phyloP scores from a whole-genome alignment of 2,329 filamentous ascomycete species.

The Cladosporium halotolerans region DNA sequence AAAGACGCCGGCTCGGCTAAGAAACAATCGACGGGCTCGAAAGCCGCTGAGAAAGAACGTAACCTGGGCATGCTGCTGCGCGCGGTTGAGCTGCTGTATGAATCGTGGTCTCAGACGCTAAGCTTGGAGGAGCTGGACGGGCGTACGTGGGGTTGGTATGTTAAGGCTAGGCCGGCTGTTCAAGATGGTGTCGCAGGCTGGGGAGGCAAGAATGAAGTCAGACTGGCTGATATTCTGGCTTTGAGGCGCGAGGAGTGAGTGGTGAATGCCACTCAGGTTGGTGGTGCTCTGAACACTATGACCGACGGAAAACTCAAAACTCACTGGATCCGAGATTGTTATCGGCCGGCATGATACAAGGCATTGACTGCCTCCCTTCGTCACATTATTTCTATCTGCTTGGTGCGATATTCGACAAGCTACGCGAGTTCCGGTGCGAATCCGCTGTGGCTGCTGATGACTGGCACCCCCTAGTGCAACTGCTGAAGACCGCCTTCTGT shows the following conservation, averaged over 20 bases:
- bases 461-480: too few relatives aligned
- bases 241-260: conserved; percentile 34
- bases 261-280: too few relatives aligned
- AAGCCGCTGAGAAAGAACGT: conserved; percentile 57
- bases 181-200: conserved; percentile 69
- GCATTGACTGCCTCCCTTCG: too few relatives aligned
- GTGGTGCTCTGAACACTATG: too few relatives aligned
- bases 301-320: too few relatives aligned
- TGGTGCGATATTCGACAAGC: too few relatives aligned
- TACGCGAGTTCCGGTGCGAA: too few relatives aligned
- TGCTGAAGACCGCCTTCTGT: too few relatives aligned
- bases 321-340: too few relatives aligned
- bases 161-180: conserved; percentile 68
- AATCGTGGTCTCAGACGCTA: conserved; percentile 66
- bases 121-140: conserved; percentile 62
- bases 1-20: conserved; percentile 32
- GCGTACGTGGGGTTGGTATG: conserved; percentile 77
- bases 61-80: conserved; percentile 65
- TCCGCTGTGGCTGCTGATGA: too few relatives aligned
- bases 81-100: conserved; percentile 64
- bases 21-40: conserved; percentile 48
- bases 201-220: conserved; percentile 72
- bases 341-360: too few relatives aligned
- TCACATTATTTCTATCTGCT: too few relatives aligned
- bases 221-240: conserved; percentile 59